Percentiles rank a stretch among this genome's conserved stretches.
Conservation (phyloP, 352 stramenopile species). For the Pythium oligandrum region DNA sequence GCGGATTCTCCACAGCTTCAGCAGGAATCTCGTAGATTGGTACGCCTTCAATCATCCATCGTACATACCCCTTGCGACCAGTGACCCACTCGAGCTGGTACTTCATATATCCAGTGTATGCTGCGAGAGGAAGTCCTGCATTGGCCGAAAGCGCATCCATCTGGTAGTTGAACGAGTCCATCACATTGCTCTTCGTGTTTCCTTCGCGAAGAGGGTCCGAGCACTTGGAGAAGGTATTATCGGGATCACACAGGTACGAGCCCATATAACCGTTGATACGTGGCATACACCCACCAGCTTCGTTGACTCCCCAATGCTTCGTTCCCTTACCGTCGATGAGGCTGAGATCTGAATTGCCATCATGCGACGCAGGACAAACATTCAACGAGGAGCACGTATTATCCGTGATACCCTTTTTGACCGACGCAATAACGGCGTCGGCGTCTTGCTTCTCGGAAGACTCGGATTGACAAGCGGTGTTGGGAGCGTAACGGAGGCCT, state of each 20-base stretch:
- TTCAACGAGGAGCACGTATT: conserved; percentile 45
- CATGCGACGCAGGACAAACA: conserved; percentile 37
- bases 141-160: conserved; percentile 15
- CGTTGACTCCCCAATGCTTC: conserved; percentile 21
- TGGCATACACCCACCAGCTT: conserved; percentile 21
- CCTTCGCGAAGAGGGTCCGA: conserved; percentile 23
- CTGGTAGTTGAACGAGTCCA: conserved; percentile 57
- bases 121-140: conserved; percentile 28
- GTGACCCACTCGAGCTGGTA: conserved; percentile 69
- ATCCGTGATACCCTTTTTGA: conserved; percentile 31
- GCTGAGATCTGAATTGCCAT: conserved; percentile 32
- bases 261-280: conserved; percentile 18
- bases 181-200: conserved; percentile 32
- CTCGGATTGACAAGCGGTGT: conserved; percentile 24
- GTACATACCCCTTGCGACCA: no score
- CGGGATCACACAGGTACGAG: conserved; percentile 17
- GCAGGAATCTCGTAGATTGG: conserved; percentile 24
- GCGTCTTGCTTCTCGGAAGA: conserved; percentile 24
- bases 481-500: conserved; percentile 50
- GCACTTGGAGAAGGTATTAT: conserved; percentile 26
- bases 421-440: conserved; percentile 23
- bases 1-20: conserved; percentile 10
- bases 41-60: neutral
- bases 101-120: conserved; percentile 39
- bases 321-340: conserved; percentile 27